Percentiles rank a stretch among this genome's conserved stretches.
phyloP scores from a whole-genome alignment of 2,329 filamentous ascomycete genomes.

The Hymenoscyphus scutula region DNA sequence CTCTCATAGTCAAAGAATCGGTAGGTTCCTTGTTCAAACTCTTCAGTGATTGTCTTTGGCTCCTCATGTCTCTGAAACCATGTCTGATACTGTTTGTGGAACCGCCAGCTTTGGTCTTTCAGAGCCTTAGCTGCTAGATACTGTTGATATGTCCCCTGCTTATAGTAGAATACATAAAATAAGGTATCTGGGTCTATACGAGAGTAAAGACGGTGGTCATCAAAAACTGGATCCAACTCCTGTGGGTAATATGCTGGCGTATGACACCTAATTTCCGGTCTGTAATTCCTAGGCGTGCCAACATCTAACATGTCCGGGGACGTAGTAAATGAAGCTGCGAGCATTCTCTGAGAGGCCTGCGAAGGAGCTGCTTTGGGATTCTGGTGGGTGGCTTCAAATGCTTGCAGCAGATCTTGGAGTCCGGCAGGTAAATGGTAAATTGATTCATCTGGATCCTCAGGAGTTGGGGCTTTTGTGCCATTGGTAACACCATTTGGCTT shows the following conservation, averaged over 20 bases:
- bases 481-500: conserved; percentile 54
- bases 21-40: conserved; percentile 98
- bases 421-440: conserved; percentile 90
- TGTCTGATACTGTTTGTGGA: conserved; percentile 99
- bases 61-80: conserved; percentile 99
- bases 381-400: conserved; percentile 80
- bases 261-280: conserved; percentile 76
- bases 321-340: conserved; percentile 69
- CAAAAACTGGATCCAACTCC: conserved; percentile 86
- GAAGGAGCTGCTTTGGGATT: conserved; percentile 52
- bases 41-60: conserved; percentile 96
- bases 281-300: conserved; percentile 80
- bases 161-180: conserved; percentile 99
- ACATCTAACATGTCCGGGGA: conserved; percentile 74
- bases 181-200: conserved; percentile 93
- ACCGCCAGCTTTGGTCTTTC: conserved; percentile 97
- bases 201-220: conserved; percentile 83
- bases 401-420: conserved; percentile 84
- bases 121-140: conserved; percentile 94
- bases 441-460: conserved; percentile 63
- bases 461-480: conserved; percentile 44
- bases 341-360: conserved; percentile 68
- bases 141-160: conserved; percentile 93
- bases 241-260: conserved; percentile 85
- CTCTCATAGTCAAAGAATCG: conserved; percentile 99